Conservation (phyloP, 805 yeast genomes). For the Metschnikowia borealis region DNA sequence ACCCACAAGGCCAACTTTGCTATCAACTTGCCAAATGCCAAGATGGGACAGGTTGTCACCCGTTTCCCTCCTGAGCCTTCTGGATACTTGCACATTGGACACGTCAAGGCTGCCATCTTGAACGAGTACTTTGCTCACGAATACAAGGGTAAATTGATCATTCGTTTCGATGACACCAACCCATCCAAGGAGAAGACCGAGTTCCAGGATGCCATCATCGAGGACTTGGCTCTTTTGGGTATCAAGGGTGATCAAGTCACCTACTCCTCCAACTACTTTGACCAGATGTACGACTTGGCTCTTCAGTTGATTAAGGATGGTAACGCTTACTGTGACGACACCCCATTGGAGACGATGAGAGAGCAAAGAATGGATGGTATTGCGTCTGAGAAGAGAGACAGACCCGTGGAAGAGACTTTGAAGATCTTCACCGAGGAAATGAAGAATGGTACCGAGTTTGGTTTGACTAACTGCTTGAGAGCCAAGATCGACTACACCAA, state of each 20-base stretch:
- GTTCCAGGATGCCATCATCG: slow-evolving; percentile 89
- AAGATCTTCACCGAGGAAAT: slow-evolving; percentile 82
- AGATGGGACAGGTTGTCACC: slow-evolving; percentile 92
- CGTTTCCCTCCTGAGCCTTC: slow-evolving; percentile 99
- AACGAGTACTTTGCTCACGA: slow-evolving; percentile 95
- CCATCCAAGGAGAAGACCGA: slow-evolving; percentile 96
- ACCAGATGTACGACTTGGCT: slow-evolving; percentile 84
- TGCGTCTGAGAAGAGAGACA: slow-evolving; percentile 86
- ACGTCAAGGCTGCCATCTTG: slow-evolving; percentile 95
- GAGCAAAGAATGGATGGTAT: slow-evolving; percentile 98
- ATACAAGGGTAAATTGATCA: slow-evolving; percentile 93
- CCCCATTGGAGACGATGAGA: slow-evolving; percentile 92
- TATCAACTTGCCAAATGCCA: slow-evolving; percentile 88
- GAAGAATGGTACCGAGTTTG: slow-evolving; percentile 91
- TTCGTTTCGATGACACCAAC: slow-evolving; percentile 97
- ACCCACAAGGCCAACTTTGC: slow-evolving; percentile 92
- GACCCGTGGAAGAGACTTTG: slow-evolving; percentile 89
- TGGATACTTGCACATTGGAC: slow-evolving; percentile 98
- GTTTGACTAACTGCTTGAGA: slow-evolving; percentile 87
- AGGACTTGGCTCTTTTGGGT: slow-evolving; percentile 86
- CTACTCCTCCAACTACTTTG: slow-evolving; percentile 91
- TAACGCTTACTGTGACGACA: slow-evolving; percentile 96
- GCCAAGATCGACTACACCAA: slow-evolving; percentile 94
- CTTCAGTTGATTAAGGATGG: slow-evolving; percentile 89
- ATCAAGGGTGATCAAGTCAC: slow-evolving; percentile 87